phyloP scores from a whole-genome alignment of 129 eudicot species.

The Artemisia argyi region DNA sequence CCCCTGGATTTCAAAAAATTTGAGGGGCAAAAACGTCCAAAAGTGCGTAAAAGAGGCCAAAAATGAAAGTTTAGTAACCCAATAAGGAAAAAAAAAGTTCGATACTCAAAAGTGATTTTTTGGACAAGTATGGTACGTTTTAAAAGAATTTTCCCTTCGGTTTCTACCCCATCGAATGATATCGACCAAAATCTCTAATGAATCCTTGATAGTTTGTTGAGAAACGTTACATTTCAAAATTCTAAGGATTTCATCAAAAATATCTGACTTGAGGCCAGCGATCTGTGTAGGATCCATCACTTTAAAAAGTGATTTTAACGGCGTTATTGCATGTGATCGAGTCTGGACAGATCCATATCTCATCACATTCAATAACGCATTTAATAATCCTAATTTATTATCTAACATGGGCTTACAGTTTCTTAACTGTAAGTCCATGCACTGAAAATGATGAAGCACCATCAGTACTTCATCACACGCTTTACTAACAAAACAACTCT shows the following conservation, averaged over 20 bases:
- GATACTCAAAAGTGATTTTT: no score
- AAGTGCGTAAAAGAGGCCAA: no score
- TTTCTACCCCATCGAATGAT: conserved; percentile 53
- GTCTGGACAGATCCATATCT: conserved; percentile 29
- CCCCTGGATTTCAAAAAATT: no score
- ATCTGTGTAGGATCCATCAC: conserved; percentile 38
- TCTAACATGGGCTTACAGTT: background rate
- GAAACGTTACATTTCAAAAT: conserved; percentile 33
- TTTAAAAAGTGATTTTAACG: conserved; percentile 29
- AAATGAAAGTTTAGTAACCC: no score
- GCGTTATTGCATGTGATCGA: conserved; percentile 35
- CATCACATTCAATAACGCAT: conserved; percentile 35
- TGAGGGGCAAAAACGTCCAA: no score
- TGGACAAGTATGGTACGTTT: no score
- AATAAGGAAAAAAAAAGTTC: no score
- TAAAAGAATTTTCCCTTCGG: no score
- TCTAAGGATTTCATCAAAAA: conserved; percentile 32
- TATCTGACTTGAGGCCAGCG: background rate
- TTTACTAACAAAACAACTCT: background rate
- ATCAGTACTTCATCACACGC: conserved; percentile 48
- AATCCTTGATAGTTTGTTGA: conserved; percentile 40
- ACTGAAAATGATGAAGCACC: conserved; percentile 38
- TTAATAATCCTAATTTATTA: conserved; percentile 15
- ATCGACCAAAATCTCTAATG: conserved; percentile 37
- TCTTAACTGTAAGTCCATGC: conserved; percentile 32